Evolutionary conservation across 352 stramenopile species (phyloP).

Genomic region (Globisporangium nodosum): DNA sequence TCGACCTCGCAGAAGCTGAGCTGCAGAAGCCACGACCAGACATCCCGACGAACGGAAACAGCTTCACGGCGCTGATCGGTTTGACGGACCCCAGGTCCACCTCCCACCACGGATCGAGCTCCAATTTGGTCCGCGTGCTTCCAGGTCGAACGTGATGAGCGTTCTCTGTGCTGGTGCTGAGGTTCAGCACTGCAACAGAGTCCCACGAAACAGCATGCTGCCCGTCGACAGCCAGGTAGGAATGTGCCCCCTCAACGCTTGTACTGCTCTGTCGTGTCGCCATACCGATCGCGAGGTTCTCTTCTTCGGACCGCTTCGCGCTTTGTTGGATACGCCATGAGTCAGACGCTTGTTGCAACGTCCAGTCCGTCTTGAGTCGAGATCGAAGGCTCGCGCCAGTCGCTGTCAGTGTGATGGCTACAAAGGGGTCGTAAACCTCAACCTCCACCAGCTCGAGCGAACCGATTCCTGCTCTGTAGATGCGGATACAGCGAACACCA

Average conservation of each 20-base stretch:
- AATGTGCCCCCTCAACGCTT: slow-evolving; percentile 23
- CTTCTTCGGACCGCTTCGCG: slow-evolving; percentile 39
- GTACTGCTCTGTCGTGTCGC: slow-evolving; percentile 59
- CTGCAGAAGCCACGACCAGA: slow-evolving; percentile 30
- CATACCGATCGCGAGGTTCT: slow-evolving; percentile 62
- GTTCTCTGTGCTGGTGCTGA: not conserved
- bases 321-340: slow-evolving; percentile 55
- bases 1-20: not conserved
- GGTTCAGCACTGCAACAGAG: slow-evolving; percentile 14
- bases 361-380: slow-evolving; percentile 43
- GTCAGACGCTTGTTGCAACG: slow-evolving; percentile 22
- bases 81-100: slow-evolving; percentile 47
- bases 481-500: slow-evolving; percentile 33
- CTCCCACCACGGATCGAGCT: slow-evolving; percentile 62
- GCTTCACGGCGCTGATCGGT: slow-evolving; percentile 35
- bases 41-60: slow-evolving; percentile 48
- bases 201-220: slow-evolving; percentile 32
- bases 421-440: slow-evolving; percentile 42
- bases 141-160: slow-evolving; percentile 16
- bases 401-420: slow-evolving; percentile 37
- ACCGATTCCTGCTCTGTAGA: slow-evolving; percentile 43
- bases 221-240: slow-evolving; percentile 49
- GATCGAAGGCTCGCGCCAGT: slow-evolving; percentile 41
- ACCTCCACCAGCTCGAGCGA: slow-evolving; percentile 38
- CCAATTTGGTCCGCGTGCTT: slow-evolving; percentile 37